phyloP scores from a whole-genome alignment of 441 rosid genomes.

The Brassica hybrid region DNA sequence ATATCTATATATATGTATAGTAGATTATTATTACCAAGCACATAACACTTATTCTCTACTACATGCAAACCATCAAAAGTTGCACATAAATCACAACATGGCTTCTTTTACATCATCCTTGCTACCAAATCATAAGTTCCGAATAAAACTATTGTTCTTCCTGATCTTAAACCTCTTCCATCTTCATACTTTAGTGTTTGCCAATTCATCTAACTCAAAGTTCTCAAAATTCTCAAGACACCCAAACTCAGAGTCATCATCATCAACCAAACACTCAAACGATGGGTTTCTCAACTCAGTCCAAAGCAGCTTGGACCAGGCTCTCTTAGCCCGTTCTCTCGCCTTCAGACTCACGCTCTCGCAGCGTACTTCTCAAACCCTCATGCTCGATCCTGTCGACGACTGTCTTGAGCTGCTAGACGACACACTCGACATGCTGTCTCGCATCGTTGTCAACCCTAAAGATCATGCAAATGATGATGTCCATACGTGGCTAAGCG shows the following conservation, averaged over 20 bases:
- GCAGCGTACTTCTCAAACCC: constrained; percentile 3
- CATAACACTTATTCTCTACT: constrained; percentile 29
- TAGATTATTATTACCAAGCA: constrained; percentile 13
- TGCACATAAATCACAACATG: constrained; percentile 27
- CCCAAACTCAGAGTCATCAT: constrained; percentile 21
- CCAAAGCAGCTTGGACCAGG: constrained; percentile 38
- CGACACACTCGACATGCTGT: constrained; percentile 52
- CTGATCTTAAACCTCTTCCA: constrained; percentile 31
- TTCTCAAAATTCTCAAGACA: constrained; percentile 49
- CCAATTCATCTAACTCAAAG: constrained; percentile 44
- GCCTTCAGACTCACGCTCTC: constrained; percentile 38
- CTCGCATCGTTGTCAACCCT: constrained; percentile 33
- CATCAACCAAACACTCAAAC: constrained; percentile 23
- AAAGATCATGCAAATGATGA: constrained; percentile 27
- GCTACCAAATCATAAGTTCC: constrained; percentile 21
- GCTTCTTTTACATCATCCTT: constrained; percentile 24
- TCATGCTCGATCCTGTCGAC: constrained; percentile 26
- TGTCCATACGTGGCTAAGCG: constrained; percentile 49
- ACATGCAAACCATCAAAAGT: constrained; percentile 21
- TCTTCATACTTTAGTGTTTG: constrained; percentile 28
- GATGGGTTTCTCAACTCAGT: constrained; percentile 43
- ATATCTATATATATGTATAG: constrained; percentile 30
- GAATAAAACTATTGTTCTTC: constrained; percentile 19
- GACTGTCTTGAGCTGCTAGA: constrained; percentile 60
- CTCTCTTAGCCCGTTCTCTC: constrained; percentile 42